Evolutionary conservation across 768 basidiomycete species (phyloP).

Genomic region (Calocera cornea): DNA sequence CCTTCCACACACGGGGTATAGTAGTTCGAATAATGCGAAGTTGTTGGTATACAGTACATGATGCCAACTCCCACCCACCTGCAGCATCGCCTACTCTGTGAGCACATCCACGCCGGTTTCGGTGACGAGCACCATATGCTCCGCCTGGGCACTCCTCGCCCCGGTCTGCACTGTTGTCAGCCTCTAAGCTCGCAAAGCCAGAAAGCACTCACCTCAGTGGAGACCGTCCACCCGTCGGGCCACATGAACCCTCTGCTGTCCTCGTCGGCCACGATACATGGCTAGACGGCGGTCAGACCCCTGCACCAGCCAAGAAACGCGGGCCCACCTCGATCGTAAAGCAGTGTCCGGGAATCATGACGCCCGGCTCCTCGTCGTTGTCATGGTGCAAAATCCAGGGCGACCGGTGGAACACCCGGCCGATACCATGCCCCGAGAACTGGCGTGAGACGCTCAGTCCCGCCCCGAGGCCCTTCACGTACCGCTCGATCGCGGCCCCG

Average conservation of each 20-base stretch:
- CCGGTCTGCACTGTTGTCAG: slow-evolving; percentile 40
- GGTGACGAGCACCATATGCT: slow-evolving; percentile 81
- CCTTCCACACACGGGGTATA: no score
- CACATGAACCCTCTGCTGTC: slow-evolving; percentile 61
- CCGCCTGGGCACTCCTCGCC: slow-evolving; percentile 69
- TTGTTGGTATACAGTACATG: no score
- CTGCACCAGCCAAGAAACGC: not conserved
- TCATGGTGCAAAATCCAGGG: slow-evolving; percentile 78
- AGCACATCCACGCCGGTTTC: slow-evolving; percentile 64
- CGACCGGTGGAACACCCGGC: slow-evolving; percentile 58
- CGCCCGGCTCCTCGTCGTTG: slow-evolving; percentile 71
- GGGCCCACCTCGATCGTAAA: slow-evolving; percentile 75
- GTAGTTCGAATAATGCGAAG: no score
- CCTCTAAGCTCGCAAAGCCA: not conserved
- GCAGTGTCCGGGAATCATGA: slow-evolving; percentile 74
- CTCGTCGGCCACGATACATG: slow-evolving; percentile 61
- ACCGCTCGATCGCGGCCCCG: slow-evolving; percentile 43
- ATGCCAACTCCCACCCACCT: no score
- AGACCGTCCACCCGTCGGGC: slow-evolving; percentile 89
- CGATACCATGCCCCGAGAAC: slow-evolving; percentile 82
- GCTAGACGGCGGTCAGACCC: slow-evolving; percentile 31
- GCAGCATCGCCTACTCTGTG: slow-evolving; percentile 38
- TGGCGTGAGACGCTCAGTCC: slow-evolving; percentile 54
- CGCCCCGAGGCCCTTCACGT: slow-evolving; percentile 25
- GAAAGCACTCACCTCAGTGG: slow-evolving; percentile 49